Evolutionary conservation across 257 asterid genomes (phyloP).

Genomic region (Nicotiana tabacum): DNA sequence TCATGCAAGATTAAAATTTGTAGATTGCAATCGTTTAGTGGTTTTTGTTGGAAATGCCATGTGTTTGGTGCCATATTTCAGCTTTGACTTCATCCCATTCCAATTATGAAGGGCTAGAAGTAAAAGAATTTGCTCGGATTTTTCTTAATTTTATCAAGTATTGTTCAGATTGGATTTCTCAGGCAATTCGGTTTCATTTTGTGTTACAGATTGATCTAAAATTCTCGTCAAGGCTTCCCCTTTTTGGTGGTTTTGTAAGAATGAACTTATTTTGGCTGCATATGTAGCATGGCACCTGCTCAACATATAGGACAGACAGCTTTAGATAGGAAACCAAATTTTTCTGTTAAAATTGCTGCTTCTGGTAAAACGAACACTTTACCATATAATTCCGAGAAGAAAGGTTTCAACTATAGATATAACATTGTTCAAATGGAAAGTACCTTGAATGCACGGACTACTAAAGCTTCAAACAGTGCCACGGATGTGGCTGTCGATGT

Average conservation of each 20-base stretch:
- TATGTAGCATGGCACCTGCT: slow-evolving; percentile 3
- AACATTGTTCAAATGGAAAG: background rate
- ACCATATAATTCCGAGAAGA: background rate
- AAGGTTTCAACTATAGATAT: background rate
- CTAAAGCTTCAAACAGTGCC: slow-evolving; percentile 6
- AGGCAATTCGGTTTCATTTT: background rate
- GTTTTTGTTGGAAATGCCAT: background rate
- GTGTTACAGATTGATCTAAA: background rate
- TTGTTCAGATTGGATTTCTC: background rate
- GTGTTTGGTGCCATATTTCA: background rate
- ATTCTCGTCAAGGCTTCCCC: background rate
- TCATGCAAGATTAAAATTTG: background rate
- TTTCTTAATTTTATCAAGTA: background rate
- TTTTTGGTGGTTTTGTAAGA: background rate
- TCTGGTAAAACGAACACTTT: background rate
- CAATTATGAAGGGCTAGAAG: background rate
- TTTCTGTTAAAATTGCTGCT: background rate
- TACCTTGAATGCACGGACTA: background rate
- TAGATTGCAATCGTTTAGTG: background rate
- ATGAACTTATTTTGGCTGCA: background rate
- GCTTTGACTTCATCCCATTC: background rate
- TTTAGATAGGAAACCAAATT: background rate
- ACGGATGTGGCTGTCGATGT: slow-evolving; percentile 41
- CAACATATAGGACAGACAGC: background rate
- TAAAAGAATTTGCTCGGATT: background rate